Base-by-base conservation (phyloP, 1,139 yeast species). In the Suhomyces bokatorum region DNA sequence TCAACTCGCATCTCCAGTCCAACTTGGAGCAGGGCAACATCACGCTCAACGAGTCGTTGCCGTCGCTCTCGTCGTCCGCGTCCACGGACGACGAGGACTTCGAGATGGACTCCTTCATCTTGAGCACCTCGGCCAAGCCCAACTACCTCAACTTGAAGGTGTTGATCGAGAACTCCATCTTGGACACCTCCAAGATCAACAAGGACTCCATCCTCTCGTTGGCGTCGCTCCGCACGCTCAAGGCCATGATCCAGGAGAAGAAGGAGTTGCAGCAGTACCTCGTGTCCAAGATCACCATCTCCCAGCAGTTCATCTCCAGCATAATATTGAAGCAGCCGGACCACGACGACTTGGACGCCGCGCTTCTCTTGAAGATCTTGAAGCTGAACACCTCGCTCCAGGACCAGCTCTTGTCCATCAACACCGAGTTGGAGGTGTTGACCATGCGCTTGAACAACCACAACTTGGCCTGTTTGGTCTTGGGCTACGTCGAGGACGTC, bases 401-500 rank as follows among this genome's bases (percentile, higher is more conserved):
- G 50, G 54, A 59, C 39, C 69, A 69, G 42, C 55, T 72, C 29
- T 53, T 58, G 27, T 50, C 56, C 8, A 58, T 60, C n/a, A 57
- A 58, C 29, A 54, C 56, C 10, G 76, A 73, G 39, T 57, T 73
- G 42, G 72, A 67, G 13, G 50, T 49, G 2, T 58, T 71, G 41
- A 57, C 57, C 10, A 43, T 54, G 26, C 59, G 58, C 44, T 56
- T 73, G 42, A 65, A 62, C 44, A 69, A 71, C 49, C 79, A 74
- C 50, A 72, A 73, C 46, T 54, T 72, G 52, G 71, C 77, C 1
- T 74, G 78, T 42, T 65, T 74, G 47, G 67, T 70, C 11, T 62
- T 74, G 49, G 78, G 78, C 2, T 74, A 74, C 50, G 69, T 74
- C 24, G 78, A 74, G 50, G 79, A 74, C 54, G 69, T 74, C 16